phyloP scores from a whole-genome alignment of 176 grass and related monocot genomes.

The Juncus inflexus region DNA sequence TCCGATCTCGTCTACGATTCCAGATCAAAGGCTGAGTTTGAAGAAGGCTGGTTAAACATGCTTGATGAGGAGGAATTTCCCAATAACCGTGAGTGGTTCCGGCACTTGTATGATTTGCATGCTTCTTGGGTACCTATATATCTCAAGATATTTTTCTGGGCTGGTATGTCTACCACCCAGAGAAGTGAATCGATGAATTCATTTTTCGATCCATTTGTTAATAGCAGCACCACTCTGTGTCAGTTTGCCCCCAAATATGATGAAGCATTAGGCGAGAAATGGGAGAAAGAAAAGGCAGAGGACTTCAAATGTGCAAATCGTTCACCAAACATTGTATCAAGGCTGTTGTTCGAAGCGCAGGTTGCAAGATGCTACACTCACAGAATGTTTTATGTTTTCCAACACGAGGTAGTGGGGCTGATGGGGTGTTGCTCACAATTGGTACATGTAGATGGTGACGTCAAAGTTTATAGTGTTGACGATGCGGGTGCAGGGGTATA shows the following conservation, averaged over 20 bases:
- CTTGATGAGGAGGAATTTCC: no score
- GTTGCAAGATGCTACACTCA: slow-evolving; percentile 87
- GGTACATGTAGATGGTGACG: no score
- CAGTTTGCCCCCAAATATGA: slow-evolving; percentile 88
- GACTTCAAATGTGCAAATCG: slow-evolving; percentile 94
- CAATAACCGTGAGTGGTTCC: slow-evolving; percentile 32
- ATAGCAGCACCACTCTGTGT: slow-evolving; percentile 74
- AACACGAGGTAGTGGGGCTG: slow-evolving; percentile 96
- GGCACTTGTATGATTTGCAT: slow-evolving; percentile 67
- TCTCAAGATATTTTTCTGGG: slow-evolving; percentile 72
- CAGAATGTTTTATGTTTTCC: slow-evolving; percentile 95
- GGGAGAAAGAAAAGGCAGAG: slow-evolving; percentile 84
- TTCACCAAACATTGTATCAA: slow-evolving; percentile 66
- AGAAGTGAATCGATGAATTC: slow-evolving; percentile 53
- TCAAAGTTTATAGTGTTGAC: no score
- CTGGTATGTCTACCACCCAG: slow-evolving; percentile 84
- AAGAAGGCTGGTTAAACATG: no score
- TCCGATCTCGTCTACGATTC: no score
- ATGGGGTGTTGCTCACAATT: slow-evolving; percentile 21
- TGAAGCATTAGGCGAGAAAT: slow-evolving; percentile 55
- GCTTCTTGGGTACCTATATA: slow-evolving; percentile 80
- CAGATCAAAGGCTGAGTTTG: no score
- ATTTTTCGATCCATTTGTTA: slow-evolving; percentile 88
- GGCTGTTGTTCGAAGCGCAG: slow-evolving; percentile 95
- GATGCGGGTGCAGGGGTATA: no score